Conservation (phyloP, 345 rosid genomes). For the Dimocarpus longan region DNA sequence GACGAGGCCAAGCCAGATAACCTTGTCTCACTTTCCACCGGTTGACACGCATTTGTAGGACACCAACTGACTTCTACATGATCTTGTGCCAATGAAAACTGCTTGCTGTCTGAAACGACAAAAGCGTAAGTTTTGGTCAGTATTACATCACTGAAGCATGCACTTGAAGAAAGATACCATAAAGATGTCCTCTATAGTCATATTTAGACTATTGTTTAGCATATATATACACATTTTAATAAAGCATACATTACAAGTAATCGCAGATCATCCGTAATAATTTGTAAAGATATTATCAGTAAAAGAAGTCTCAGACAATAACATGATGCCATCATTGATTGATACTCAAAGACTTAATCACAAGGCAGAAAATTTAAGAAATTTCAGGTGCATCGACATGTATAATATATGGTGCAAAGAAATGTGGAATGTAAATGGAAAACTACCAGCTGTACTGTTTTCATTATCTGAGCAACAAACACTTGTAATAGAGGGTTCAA, state of each 20-base stretch:
- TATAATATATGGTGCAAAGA: not conserved
- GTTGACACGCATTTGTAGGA: conserved; percentile 22
- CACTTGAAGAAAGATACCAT: conserved; percentile 3
- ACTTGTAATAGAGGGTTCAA: conserved; percentile 44
- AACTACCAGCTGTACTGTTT: conserved; percentile 27
- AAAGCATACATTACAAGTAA: not conserved
- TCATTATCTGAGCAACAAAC: conserved; percentile 42
- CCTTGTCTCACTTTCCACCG: conserved; percentile 31
- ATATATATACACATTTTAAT: not conserved
- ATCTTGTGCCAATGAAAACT: conserved; percentile 23
- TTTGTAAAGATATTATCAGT: not conserved
- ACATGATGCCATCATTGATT: not conserved
- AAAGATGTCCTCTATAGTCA: not conserved
- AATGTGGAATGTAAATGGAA: not conserved
- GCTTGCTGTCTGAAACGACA: conserved; percentile 34
- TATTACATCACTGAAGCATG: conserved; percentile 1
- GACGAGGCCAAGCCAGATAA: conserved; percentile 47
- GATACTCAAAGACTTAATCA: not conserved
- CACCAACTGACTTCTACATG: conserved; percentile 22
- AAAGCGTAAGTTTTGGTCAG: not conserved
- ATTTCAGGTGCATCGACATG: not conserved
- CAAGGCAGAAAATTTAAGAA: not conserved
- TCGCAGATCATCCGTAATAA: not conserved
- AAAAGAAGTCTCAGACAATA: not conserved
- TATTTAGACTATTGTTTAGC: not conserved